Base-by-base conservation (phyloP, 2,329 filamentous ascomycete species). In the Curvularia eragrostidis region DNA sequence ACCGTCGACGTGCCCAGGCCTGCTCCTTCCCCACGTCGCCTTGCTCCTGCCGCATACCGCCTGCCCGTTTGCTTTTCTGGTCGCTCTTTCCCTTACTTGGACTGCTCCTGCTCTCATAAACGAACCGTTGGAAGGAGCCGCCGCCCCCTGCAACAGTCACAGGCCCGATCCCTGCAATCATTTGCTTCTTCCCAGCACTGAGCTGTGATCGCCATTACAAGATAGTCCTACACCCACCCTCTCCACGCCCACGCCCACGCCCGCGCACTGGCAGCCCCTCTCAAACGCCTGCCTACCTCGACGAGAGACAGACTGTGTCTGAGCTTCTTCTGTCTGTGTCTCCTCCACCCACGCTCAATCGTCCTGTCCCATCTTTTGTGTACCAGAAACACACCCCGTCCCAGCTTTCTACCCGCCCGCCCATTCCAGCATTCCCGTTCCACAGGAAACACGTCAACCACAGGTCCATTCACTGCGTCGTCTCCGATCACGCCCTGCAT, bases 131-230 rank as follows among this genome's bases (percentile, higher is more conserved):
- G 62, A 61, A 62, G 52, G 53, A 55, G 64, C 61, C 60, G 58
- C 62, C 56, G 54, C 65, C 64, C 66, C 69, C 65, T 68, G 53
- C 54, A 44, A 48, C 32, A 58, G 56, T n/a, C 56, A 32, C 67
- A 70, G 61, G 69, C 65, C 64, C 65, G 58, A 70, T 66, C 72
- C 74, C 75, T 73, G 72, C 69, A 66, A 62, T 42, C 61, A 51
- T 58, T 49, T 60, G 50, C 51, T 62, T 63, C 62, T 52, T 64
- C 59, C 65, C 59, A 32, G 36, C 46, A 56, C 61, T 49, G 53
- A 50, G 58, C 61, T 54, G 54, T 50, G 46, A 62, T 56, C 51
- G 48, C 46, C 55, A 54, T 58, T 64, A 62, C 58, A 58, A 66
- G 56, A 67, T 56, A 47, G 54, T 43, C 43, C 59, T 55, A 55